Conservation (phyloP, 306 rosid genomes). For the Vicia sativa region DNA sequence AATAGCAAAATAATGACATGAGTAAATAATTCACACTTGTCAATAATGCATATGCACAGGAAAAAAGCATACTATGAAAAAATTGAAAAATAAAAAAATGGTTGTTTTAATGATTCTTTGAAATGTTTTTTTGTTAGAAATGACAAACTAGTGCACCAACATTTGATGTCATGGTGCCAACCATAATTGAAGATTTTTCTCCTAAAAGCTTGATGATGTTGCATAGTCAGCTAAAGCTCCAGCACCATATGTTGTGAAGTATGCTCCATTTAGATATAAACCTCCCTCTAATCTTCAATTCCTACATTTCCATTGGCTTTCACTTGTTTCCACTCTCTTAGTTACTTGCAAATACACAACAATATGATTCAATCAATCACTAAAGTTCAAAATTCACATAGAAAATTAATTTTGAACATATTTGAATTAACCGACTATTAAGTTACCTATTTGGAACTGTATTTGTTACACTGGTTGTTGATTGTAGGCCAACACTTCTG, state of each 20-base stretch:
- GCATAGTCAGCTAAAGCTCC: constrained; percentile 96
- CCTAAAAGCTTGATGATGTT: constrained; percentile 97
- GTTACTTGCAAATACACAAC: constrained; percentile 67
- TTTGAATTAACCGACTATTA: background rate
- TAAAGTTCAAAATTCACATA: constrained; percentile 9
- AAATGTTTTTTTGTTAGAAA: constrained; percentile 61
- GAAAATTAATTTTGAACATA: constrained; percentile 18
- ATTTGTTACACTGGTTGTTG: constrained; percentile 97
- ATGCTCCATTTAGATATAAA: constrained; percentile 80
- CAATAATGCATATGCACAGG: constrained; percentile 45
- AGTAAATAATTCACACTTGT: constrained; percentile 86
- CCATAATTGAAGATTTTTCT: constrained; percentile 92
- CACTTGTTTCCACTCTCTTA: constrained; percentile 85
- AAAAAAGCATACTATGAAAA: constrained; percentile 43
- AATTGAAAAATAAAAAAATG: constrained; percentile 41
- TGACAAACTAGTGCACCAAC: constrained; percentile 72
- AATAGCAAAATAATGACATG: constrained; percentile 53
- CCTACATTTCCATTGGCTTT: constrained; percentile 70
- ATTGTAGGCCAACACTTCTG: constrained; percentile 90
- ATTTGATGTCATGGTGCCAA: constrained; percentile 73
- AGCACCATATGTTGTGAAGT: constrained; percentile 90
- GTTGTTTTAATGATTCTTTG: constrained; percentile 30
- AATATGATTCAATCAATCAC: constrained; percentile 8
- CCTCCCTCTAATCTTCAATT: constrained; percentile 99
- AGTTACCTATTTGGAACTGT: too few species aligned